Conservation (phyloP, 73 alveolate species). For the Stentor roeselii region DNA sequence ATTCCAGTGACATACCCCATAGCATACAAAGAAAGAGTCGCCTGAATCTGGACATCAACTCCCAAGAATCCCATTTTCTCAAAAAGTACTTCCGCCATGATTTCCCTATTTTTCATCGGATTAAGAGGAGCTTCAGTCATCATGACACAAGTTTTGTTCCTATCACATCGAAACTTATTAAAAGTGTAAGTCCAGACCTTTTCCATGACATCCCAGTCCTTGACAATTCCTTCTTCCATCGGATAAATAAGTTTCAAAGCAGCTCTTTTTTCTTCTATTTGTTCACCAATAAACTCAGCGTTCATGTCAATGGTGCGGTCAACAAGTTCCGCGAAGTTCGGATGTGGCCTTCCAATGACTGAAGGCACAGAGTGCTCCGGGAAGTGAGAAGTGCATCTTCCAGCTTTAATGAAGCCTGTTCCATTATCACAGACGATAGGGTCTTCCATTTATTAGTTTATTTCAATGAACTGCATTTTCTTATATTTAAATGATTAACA, state of each 20-base stretch:
- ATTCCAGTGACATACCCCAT: conserved; percentile 88
- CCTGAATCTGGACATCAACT: conserved; percentile 84
- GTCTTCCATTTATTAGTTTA: conserved; percentile 5
- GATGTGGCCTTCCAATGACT: conserved; percentile 89
- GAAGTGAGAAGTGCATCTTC: conserved; percentile 78
- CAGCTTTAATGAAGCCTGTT: conserved; percentile 88
- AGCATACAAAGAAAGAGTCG: conserved; percentile 79
- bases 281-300: conserved; percentile 84
- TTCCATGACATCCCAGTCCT: conserved; percentile 93
- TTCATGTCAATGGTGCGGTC: conserved; percentile 41
- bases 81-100: conserved; percentile 91
- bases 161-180: neutral
- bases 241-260: conserved; percentile 88
- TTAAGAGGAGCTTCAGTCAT: conserved; percentile 24
- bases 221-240: conserved; percentile 89
- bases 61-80: conserved; percentile 84
- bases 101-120: conserved; percentile 48
- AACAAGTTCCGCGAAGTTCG: conserved; percentile 68
- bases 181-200: conserved; percentile 90
- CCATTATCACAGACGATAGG: conserved; percentile 67
- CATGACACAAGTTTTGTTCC: neutral
- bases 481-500: neutral
- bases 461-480: neutral
- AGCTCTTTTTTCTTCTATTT: conserved; percentile 81
- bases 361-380: conserved; percentile 86